Conservation (phyloP, 116 monocot species). For the Posidonia oceanica region DNA sequence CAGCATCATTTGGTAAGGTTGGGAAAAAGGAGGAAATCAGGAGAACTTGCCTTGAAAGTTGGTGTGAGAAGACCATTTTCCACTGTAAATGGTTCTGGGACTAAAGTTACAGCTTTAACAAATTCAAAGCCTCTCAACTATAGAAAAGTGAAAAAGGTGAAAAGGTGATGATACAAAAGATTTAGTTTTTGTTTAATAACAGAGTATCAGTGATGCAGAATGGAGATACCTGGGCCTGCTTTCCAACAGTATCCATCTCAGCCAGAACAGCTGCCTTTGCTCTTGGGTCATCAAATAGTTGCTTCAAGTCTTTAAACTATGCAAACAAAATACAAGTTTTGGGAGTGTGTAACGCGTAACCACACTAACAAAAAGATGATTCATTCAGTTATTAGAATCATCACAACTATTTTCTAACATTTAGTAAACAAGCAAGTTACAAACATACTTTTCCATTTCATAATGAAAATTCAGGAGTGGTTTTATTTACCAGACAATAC, state of each 20-base stretch:
- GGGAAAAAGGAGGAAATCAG: no score
- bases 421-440: no score
- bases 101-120: conserved; percentile 73
- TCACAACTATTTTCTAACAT: no score
- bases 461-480: no score
- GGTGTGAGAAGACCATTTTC: conserved; percentile 94
- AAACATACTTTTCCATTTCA: no score
- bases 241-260: conserved; percentile 86
- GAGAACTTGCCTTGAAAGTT: conserved; percentile 74
- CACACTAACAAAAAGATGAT: no score
- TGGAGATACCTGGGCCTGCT: conserved; percentile 66
- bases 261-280: conserved; percentile 60
- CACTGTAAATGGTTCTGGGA: conserved; percentile 73
- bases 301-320: conserved; percentile 63
- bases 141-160: background rate
- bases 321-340: background rate
- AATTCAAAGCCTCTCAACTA: conserved; percentile 98
- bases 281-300: conserved; percentile 69
- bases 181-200: background rate
- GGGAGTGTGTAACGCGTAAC: no score
- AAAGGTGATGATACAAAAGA: background rate
- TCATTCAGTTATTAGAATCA: no score
- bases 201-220: background rate
- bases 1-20: no score
- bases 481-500: no score